Base-by-base conservation (phyloP, 371 early-diverging fungal species). In the Blakeslea trispora region DNA sequence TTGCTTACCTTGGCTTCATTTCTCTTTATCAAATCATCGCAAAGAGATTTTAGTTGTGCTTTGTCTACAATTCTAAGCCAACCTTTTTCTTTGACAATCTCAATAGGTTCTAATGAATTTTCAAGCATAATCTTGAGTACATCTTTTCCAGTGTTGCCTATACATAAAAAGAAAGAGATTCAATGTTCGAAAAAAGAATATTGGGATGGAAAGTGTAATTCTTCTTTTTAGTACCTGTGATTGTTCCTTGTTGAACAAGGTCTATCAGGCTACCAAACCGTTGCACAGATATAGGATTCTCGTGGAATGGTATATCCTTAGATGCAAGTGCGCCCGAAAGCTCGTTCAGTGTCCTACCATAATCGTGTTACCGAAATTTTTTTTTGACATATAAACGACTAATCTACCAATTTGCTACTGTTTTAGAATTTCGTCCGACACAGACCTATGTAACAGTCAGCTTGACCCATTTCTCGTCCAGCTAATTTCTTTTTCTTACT, bases 281-380 rank as follows among this genome's bases (percentile, higher is more conserved):
- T 11, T 66, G 48, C 3, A 76, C 64, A 14, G 79, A 74, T 32
- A 93, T 82, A 5, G 83, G 81, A 53, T 85, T 82, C 1, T 79
- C 72, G 8, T 62, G 24, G 45, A 91, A 85, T 7, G 64, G 39
- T 11, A 86, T 71, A 10, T 75, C 69, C n/a, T 82, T 76, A 14
- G 75, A 59, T 17, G 86, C 77, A n/a, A 95, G 66, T 57, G 81
- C 76, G 0, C 94, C 92, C 55, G 90, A 84, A 4, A 95, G 66
- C 35, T 92, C 93, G 39, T 87, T 86, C 3, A 88, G 79, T 31
- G 89, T 84, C 93, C 94, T 90, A 49, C 58, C 37, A 37, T 37
- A 37, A 37, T 37, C 11, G 37, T 37, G n/a, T 57, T 37, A 46
- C 40, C 28, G 7, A 28, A 28, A n/a, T 56, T 58, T 32, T 8